These are phyloP conservation scores for Taphrina confusa DNA, from an alignment of 1,139 yeast genomes.

Conservation along the genomic window DNA sequence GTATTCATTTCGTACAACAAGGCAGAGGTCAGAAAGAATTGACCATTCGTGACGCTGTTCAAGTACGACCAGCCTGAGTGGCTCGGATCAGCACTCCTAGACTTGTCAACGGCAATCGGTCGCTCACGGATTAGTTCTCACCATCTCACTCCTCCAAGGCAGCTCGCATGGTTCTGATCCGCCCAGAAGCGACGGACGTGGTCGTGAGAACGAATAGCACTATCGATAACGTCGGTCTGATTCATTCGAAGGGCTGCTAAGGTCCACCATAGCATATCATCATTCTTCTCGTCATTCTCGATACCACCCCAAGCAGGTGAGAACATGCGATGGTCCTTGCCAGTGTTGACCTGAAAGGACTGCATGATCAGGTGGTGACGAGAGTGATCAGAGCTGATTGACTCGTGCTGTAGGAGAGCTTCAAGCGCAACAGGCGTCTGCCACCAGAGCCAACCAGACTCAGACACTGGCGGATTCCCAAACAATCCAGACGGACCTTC, in stretches of 20 bases:
- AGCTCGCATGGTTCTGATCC: neutral
- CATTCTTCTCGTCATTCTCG: constrained; percentile 6
- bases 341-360: neutral
- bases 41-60: constrained; percentile 8
- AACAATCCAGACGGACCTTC: constrained; percentile 3
- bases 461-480: constrained; percentile 6
- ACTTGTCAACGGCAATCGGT: neutral
- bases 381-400: neutral
- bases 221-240: neutral
- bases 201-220: neutral
- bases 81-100: neutral
- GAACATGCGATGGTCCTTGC: neutral
- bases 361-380: neutral
- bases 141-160: constrained; percentile 1
- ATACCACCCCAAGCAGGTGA: constrained; percentile 3
- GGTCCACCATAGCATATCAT: neutral
- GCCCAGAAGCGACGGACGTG: constrained; percentile 13
- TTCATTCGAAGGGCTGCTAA: neutral
- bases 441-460: constrained; percentile 1
- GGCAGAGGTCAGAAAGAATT: neutral
- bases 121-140: neutral
- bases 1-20: neutral
- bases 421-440: constrained; percentile 3
- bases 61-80: constrained; percentile 7
- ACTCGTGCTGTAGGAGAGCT: neutral